Conservation (phyloP, 139 green algal species). For the Pycnococcus provasolii region DNA sequence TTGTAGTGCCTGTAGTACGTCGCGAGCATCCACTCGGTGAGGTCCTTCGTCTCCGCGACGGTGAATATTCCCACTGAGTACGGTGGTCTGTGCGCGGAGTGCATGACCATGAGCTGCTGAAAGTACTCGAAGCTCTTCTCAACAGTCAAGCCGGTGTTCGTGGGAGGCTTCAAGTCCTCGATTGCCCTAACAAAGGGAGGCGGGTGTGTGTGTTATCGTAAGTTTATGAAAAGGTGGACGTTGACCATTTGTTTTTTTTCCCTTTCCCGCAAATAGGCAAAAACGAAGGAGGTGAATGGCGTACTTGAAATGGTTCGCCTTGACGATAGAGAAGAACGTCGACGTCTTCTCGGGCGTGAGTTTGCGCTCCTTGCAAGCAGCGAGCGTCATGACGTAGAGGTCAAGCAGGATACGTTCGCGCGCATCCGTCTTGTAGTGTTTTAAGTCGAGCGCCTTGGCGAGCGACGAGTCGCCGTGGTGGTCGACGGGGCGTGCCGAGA, state of each 20-base stretch:
- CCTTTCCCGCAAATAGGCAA: too few relatives aligned
- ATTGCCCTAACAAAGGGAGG: too few relatives aligned
- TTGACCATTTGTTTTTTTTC: too few relatives aligned
- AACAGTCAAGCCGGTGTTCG: constrained; percentile 22
- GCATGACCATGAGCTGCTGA: constrained; percentile 41
- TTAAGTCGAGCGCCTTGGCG: neutral
- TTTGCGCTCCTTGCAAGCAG: neutral
- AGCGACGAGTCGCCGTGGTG: neutral
- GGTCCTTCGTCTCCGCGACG: constrained; percentile 32
- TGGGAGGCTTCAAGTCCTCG: too few relatives aligned
- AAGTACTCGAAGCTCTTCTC: constrained; percentile 42
- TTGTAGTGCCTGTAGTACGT: constrained; percentile 64
- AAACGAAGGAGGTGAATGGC: constrained; percentile 18
- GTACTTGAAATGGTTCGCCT: constrained; percentile 33
- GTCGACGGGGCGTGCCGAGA: too few relatives aligned
- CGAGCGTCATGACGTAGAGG: neutral
- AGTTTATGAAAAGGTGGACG: too few relatives aligned
- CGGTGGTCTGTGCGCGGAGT: constrained; percentile 53
- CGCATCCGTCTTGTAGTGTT: neutral
- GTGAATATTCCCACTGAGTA: constrained; percentile 54
- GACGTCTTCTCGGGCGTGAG: constrained; percentile 46
- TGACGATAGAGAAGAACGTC: constrained; percentile 46
- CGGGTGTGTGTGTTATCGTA: too few relatives aligned
- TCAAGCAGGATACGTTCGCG: neutral
- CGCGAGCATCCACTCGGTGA: constrained; percentile 47